These are phyloP conservation scores for Neonectria neomacrospora DNA, from an alignment of 2,329 filamentous ascomycete genomes.

Conservation along the genomic window DNA sequence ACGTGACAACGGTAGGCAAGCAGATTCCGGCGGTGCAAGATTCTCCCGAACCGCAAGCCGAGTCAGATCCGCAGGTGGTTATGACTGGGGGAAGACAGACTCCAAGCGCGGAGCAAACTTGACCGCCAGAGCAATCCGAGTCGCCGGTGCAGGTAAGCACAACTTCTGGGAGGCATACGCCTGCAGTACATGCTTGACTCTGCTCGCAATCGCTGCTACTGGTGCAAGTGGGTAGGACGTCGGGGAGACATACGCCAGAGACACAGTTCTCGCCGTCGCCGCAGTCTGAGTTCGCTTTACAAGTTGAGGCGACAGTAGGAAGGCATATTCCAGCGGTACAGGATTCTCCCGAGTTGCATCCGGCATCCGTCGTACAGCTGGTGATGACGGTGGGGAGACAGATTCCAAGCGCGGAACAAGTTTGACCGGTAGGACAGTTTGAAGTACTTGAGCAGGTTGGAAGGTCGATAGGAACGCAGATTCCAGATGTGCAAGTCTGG, in stretches of 20 bases:
- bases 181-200: constrained; percentile 1
- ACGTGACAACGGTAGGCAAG: not conserved
- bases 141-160: constrained; percentile 4
- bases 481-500: not conserved
- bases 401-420: not conserved
- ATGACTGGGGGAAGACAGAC: constrained; percentile 9
- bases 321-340: constrained; percentile 1
- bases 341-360: not conserved
- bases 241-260: constrained; percentile 6
- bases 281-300: constrained; percentile 1
- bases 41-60: not conserved
- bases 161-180: constrained; percentile 10
- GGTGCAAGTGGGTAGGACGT: not conserved
- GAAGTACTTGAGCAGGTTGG: not conserved
- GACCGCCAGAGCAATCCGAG: not conserved
- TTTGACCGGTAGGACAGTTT: not conserved
- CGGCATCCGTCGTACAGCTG: not conserved
- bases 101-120: not conserved
- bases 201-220: not conserved
- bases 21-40: not conserved
- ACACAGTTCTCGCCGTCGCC: constrained; percentile 1
- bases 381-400: constrained; percentile 9
- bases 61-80: not conserved
- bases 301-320: not conserved
- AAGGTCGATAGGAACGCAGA: not conserved